Evolutionary conservation across 2,329 filamentous ascomycete genomes (phyloP).

Genomic region (Talaromyces sp.): DNA sequence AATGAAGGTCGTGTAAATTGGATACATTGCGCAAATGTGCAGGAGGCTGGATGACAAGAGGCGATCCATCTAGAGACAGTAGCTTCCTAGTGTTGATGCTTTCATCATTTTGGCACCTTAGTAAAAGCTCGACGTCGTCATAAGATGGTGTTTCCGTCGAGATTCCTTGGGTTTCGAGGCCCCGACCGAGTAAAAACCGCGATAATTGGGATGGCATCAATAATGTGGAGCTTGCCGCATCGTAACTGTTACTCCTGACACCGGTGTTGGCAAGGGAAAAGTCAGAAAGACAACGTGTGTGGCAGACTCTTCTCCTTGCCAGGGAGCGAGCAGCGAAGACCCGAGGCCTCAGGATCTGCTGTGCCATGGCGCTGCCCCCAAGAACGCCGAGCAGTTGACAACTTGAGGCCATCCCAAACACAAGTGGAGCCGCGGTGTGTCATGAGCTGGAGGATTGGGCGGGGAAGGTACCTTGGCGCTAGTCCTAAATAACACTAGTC

Average conservation of each 20-base stretch:
- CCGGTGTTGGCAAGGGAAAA: neutral
- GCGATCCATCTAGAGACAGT: neutral
- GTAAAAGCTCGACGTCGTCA: constrained; percentile 9
- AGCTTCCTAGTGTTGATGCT: neutral
- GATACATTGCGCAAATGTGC: neutral
- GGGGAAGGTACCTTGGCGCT: neutral
- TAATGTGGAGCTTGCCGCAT: constrained; percentile 8
- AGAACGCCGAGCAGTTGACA: neutral
- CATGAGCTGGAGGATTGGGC: neutral
- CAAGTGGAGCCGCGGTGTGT: neutral
- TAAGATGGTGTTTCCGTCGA: constrained; percentile 8
- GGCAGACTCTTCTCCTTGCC: neutral
- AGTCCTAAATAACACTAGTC: neutral
- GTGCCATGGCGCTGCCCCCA: neutral
- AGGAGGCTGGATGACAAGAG: neutral
- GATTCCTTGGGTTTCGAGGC: constrained; percentile 8
- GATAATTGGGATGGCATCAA: constrained; percentile 25
- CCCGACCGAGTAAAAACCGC: constrained; percentile 25
- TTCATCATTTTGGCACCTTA: neutral
- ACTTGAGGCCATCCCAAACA: neutral
- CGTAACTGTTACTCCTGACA: neutral
- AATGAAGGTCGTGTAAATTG: constrained; percentile 14
- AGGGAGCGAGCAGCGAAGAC: neutral
- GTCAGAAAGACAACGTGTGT: neutral
- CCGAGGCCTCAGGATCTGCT: constrained; percentile 1